These are phyloP conservation scores for Dissophora ornata DNA, from an alignment of 192 early-diverging fungal species.

Conservation along the genomic window DNA sequence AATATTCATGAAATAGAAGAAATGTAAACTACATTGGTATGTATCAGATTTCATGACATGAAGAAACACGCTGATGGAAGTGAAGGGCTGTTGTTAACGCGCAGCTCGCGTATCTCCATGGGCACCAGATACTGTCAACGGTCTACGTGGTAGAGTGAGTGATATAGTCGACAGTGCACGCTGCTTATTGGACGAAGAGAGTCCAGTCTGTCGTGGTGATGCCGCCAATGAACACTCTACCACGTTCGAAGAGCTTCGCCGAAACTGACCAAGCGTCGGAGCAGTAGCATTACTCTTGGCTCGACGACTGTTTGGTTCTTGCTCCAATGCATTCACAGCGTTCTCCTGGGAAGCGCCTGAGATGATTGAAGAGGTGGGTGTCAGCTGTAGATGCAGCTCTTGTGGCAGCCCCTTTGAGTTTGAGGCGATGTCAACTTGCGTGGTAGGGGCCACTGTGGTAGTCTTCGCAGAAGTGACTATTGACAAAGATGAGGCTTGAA, in stretches of 20 bases:
- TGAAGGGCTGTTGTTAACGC: too few species aligned
- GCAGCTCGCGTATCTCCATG: slow-evolving; percentile 2
- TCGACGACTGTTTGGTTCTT: slow-evolving; percentile 1
- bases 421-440: too few species aligned
- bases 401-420: too few species aligned
- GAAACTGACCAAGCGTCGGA: neutral
- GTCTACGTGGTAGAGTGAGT: neutral
- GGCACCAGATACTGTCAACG: neutral
- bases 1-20: too few species aligned
- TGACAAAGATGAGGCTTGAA: too few species aligned
- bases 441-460: neutral
- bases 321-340: neutral
- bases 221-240: neutral
- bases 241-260: neutral
- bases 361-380: neutral
- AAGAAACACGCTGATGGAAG: too few species aligned
- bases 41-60: too few species aligned
- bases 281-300: too few species aligned
- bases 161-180: slow-evolving; percentile 5
- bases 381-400: too few species aligned
- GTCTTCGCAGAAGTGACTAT: neutral
- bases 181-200: slow-evolving; percentile 6
- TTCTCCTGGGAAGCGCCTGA: neutral
- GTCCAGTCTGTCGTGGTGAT: neutral
- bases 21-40: too few species aligned